A percentile compares a stretch with the other conserved stretches of the same genome.
Conservation (phyloP, 2,329 filamentous ascomycete species). For the Fusarium fracticaudum region DNA sequence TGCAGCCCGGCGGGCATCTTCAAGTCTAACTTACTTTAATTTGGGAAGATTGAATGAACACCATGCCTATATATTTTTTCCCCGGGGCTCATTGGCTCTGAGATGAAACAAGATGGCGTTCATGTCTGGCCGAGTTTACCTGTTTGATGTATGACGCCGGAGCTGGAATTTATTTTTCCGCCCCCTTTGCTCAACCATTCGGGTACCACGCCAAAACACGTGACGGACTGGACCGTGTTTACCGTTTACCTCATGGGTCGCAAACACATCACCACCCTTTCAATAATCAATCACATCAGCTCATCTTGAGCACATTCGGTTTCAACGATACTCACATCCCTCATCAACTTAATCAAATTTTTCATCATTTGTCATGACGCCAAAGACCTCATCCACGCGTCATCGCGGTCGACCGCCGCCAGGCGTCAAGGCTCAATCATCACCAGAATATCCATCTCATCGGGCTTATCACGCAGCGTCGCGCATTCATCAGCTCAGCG, state of each 20-base stretch:
- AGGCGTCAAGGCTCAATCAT: neutral
- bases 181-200: neutral
- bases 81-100: too few relatives aligned
- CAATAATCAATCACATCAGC: neutral
- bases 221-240: neutral
- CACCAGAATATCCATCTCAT: neutral
- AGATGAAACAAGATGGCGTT: neutral
- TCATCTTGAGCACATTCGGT: neutral
- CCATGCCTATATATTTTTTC: accelerated
- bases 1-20: neutral
- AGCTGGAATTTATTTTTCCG: conserved; percentile 7
- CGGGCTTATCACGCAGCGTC: neutral
- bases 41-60: neutral
- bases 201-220: neutral
- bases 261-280: conserved; percentile 3
- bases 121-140: neutral
- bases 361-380: neutral
- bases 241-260: neutral
- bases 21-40: neutral
- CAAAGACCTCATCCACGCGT: neutral
- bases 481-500: neutral
- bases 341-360: neutral
- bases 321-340: neutral
- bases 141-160: neutral
- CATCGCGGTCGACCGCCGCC: neutral